These are phyloP conservation scores for Mycena leptocephala DNA, from an alignment of 768 basidiomycete species.

Conservation along the genomic window DNA sequence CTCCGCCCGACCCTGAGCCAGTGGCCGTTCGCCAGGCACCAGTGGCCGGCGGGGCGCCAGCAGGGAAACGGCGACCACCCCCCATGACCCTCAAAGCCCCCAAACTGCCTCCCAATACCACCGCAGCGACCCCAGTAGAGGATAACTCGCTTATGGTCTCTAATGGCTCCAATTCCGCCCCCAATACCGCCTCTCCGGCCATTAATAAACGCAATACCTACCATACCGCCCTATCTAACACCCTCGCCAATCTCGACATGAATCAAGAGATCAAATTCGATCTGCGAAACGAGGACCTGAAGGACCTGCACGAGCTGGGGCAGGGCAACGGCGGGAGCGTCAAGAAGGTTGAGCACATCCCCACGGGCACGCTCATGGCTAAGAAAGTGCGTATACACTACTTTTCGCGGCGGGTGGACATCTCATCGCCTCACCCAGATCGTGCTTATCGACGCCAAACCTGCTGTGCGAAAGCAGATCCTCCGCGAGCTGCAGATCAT, in stretches of 20 bases:
- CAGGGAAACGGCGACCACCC: conserved; percentile 81
- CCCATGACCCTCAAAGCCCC: conserved; percentile 88
- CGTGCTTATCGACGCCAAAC: conserved; percentile 97
- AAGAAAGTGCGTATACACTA: conserved; percentile 83
- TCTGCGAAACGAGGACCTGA: conserved; percentile 90
- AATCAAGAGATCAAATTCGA: conserved; percentile 90
- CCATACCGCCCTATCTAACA: conserved; percentile 87
- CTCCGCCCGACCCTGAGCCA: conserved; percentile 54
- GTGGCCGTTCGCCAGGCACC: conserved; percentile 68
- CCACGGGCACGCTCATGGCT: conserved; percentile 95
- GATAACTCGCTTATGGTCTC: conserved; percentile 66
- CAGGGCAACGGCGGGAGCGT: conserved; percentile 98
- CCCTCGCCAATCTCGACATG: conserved; percentile 89
- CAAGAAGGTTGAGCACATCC: conserved; percentile 94
- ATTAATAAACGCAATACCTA: conserved; percentile 78
- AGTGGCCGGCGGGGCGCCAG: conserved; percentile 59
- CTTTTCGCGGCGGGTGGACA: conserved; percentile 2
- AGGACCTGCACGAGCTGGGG: conserved; percentile 92
- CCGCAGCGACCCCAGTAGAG: conserved; percentile 58
- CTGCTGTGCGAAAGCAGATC: conserved; percentile 96
- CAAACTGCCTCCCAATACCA: conserved; percentile 66
- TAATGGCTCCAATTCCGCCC: conserved; percentile 68
- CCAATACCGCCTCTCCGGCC: conserved; percentile 63
- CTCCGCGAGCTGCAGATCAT: conserved; percentile 98
- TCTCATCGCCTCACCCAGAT: conserved; percentile 66